Conservation (phyloP, 1,284 basidiomycete genomes). For the Ustilago bromivora region DNA sequence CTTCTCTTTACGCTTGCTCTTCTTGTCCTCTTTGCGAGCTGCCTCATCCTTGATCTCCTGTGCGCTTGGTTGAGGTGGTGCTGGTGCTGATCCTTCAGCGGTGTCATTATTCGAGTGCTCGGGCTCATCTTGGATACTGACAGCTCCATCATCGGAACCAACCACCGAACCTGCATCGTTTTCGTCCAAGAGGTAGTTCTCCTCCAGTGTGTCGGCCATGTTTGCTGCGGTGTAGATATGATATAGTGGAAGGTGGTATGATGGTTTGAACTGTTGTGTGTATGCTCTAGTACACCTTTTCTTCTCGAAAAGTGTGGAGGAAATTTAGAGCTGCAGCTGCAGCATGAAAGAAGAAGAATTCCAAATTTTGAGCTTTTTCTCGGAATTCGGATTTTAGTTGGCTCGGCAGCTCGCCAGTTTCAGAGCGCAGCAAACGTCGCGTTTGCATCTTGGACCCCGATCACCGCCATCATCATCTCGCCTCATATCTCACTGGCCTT, state of each 20-base stretch:
- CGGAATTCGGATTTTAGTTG: slow-evolving; percentile 23
- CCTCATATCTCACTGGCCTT: too few relatives aligned
- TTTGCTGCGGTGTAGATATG: slow-evolving; percentile 8
- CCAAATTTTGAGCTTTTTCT: slow-evolving; percentile 30
- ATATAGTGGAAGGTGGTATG: neutral
- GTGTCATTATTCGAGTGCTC: slow-evolving; percentile 13
- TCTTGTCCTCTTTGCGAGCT: slow-evolving; percentile 55
- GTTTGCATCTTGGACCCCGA: slow-evolving; percentile 35
- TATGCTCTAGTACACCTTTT: slow-evolving; percentile 1
- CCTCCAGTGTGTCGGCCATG: slow-evolving; percentile 62
- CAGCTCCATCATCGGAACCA: slow-evolving; percentile 45
- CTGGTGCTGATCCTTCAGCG: neutral
- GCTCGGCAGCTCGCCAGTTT: neutral
- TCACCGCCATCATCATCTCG: slow-evolving; percentile 19
- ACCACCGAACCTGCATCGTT: slow-evolving; percentile 33
- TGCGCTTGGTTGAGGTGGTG: neutral
- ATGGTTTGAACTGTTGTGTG: neutral
- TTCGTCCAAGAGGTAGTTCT: slow-evolving; percentile 60
- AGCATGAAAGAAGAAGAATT: slow-evolving; percentile 3
- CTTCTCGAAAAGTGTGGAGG: slow-evolving; percentile 30
- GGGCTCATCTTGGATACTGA: slow-evolving; percentile 39
- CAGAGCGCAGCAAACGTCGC: slow-evolving; percentile 21
- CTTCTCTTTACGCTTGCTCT: slow-evolving; percentile 56
- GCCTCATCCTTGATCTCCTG: slow-evolving; percentile 39
- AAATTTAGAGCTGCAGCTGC: slow-evolving; percentile 13